Evolutionary conservation across 1,139 yeast genomes (phyloP), one percentile per base, ranked within the genome.

Genomic region (Suhomyces yuchorum): DNA sequence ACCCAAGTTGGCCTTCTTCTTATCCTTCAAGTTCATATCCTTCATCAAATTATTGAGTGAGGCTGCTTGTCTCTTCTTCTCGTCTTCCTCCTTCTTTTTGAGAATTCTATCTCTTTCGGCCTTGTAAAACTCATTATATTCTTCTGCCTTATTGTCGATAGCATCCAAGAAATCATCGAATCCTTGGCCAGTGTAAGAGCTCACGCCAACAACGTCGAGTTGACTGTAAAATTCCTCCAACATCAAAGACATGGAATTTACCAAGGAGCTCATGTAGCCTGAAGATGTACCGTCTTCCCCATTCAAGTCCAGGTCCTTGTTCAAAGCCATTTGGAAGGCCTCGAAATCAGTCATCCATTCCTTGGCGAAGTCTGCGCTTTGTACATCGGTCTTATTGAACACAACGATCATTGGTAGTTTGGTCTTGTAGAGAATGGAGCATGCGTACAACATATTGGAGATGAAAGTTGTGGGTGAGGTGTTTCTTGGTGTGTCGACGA

Each of bases 321-420:
- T 76, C 51, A 92, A 72, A 1, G 96, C 96, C 34, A 70, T 72
- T 66, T 93, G 99, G 73, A 95, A 95, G 17, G 82, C 77, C 66
- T 93, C 98, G 67, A 95, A 95, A 67, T 95, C 99, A 3, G 85
- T 81, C 98, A 95, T 91, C 99, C 99, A 95, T 56, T 90, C 96
- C 63, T 84, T 85, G 24, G 97, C 97, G 69, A 91, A 91, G 46
- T 81, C 84, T 0, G 96, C 90, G 51, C 85, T 84, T 58, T 85
- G 77, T 8, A 87, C 92, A 67, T 95, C 99, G 1, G 95, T 89
- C 70, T 95, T 95, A 70, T 95, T 95, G 74, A 93, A 95, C 6
- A 95, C 99, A 19, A 95, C 81, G 60, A 95, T 87, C 97, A 95
- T 91, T 26, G 99, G 99, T 47, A 95, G 77, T 65, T 93, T 92